Evolutionary conservation across 2,329 filamentous ascomycete genomes (phyloP).

Genomic region (Fusarium compactum): DNA sequence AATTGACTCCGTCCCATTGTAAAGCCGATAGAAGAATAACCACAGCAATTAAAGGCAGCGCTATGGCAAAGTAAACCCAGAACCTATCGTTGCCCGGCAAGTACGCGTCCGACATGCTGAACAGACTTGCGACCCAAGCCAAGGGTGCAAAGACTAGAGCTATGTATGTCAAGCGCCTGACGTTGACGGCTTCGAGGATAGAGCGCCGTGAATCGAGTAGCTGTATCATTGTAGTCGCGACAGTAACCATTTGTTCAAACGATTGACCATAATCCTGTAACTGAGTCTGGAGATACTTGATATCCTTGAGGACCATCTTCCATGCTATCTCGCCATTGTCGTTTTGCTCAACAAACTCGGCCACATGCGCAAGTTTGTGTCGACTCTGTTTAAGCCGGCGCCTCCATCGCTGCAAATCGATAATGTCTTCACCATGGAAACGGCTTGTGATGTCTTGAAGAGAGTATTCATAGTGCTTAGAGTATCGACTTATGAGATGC

Average conservation of each 20-base stretch:
- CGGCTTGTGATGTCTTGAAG: background rate
- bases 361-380: fast-evolving
- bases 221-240: background rate
- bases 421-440: background rate
- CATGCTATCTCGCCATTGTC: background rate
- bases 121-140: background rate
- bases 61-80: background rate
- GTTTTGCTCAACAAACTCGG: fast-evolving
- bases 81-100: background rate
- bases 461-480: background rate
- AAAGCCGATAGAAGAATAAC: background rate
- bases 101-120: background rate
- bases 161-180: background rate
- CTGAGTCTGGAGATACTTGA: fast-evolving
- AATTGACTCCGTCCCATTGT: fast-evolving
- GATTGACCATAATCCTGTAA: background rate
- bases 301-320: fast-evolving
- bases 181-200: background rate
- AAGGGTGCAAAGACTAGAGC: fast-evolving
- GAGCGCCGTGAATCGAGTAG: background rate
- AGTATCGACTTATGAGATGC: background rate
- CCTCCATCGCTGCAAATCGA: background rate
- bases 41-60: background rate
- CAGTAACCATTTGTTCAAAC: background rate
- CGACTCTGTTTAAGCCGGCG: background rate